Evolutionary conservation across 1,284 basidiomycete species (phyloP), one percentile per base, ranked within the genome.

Genomic region (Cystobasidiaceae sp.): DNA sequence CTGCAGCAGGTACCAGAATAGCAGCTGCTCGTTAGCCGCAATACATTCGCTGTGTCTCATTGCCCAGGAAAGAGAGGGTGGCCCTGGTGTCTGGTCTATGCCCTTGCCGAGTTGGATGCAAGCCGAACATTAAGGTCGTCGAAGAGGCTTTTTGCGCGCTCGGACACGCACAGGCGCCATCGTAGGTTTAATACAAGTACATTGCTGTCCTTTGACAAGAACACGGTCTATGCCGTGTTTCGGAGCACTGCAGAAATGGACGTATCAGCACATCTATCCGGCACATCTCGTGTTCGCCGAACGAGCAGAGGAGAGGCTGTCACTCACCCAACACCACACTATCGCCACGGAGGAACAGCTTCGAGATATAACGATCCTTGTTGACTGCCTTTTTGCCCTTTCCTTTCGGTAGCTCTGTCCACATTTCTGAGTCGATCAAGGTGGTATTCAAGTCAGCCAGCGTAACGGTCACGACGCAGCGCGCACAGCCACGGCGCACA

Each of bases 341-440:
- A 78, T 96, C 93, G 33, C 93, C 93, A 43, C 79, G 77, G 46
- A 67, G 37, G 59, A 68, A 92, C 87, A 97, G 97, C 80, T 94
- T 98, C 80, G 92, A 96, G 77, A 99, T 94, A 81, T 98, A 98
- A 43, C 96, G 84, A 80, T 99, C 93, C 80, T 96, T 96, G 82
- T 97, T 97, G 68, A 98, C 87, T 2, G 94, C 90, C 78, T 97
- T 97, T 80, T 96, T 96, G 77, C 90, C 92, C 81, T 97, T 98
- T 51, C 92, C 92, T 79, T 97, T 98, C 21, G 96, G 96, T 59
- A 88, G 80, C 78, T 99, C 94, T 30, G 93, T 97, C 94, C 94
- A 98, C 94, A 97, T 97, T 90, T 94, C 28, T 52, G 28, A 39
- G 11, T n/a, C n/a, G n/a, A n/a, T n/a, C n/a, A n/a, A n/a, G n/a